Conservation (phyloP, 768 basidiomycete species). For the Leucocoprinus leucothites region DNA sequence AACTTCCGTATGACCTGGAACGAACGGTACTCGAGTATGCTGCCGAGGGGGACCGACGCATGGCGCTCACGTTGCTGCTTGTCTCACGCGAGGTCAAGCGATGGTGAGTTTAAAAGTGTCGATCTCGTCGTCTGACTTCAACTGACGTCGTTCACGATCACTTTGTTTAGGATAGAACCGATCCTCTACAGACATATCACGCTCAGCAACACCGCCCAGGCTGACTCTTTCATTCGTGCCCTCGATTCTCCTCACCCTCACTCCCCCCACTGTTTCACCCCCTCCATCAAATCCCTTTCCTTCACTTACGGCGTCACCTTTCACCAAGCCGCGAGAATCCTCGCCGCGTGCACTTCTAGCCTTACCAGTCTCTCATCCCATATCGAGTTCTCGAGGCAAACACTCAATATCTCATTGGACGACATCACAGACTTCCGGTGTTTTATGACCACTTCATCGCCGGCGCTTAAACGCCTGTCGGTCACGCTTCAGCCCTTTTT, state of each 20-base stretch:
- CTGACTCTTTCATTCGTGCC: constrained; percentile 9
- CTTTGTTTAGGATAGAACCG: constrained; percentile 5
- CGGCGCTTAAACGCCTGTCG: constrained; percentile 3
- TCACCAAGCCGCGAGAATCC: constrained; percentile 10
- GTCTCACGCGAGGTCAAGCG: constrained; percentile 9
- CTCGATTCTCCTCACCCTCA: not conserved
- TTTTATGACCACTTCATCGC: not conserved
- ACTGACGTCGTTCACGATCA: not conserved
- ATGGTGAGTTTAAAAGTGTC: not conserved
- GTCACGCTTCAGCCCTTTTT: constrained; percentile 2
- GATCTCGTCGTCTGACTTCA: not conserved
- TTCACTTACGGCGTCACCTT: constrained; percentile 10
- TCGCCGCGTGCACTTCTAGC: not conserved
- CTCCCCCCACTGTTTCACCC: not conserved
- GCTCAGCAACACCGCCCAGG: not conserved
- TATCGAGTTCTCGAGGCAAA: not conserved
- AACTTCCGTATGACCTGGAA: constrained; percentile 10
- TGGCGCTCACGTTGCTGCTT: constrained; percentile 4
- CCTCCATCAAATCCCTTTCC: constrained; percentile 8
- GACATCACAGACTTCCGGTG: constrained; percentile 2
- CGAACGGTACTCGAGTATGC: constrained; percentile 8
- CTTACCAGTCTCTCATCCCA: constrained; percentile 1
- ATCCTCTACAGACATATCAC: constrained; percentile 9
- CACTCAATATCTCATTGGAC: constrained; percentile 1
- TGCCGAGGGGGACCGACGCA: not conserved